A percentile compares a stretch with the other conserved stretches of the same genome.
Conservation (phyloP, 805 yeast genomes). For the Pichia paraexigua region DNA sequence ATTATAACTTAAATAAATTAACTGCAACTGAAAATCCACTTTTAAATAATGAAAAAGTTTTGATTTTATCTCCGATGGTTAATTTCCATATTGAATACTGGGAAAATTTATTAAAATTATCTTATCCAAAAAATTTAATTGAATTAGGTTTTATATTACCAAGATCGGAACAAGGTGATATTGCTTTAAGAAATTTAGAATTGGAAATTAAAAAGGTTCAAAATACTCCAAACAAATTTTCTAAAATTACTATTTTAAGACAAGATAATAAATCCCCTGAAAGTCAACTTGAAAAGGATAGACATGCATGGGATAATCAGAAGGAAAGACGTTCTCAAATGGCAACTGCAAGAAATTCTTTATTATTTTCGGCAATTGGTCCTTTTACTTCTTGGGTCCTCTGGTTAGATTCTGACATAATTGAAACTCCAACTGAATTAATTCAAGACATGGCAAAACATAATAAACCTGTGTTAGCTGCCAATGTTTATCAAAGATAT, state of each 20-base stretch:
- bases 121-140: conserved; percentile 77
- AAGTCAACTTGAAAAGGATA: conserved; percentile 72
- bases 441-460: conserved; percentile 83
- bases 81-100: conserved; percentile 81
- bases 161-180: conserved; percentile 71
- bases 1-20: conserved; percentile 75
- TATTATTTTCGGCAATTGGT: conserved; percentile 79
- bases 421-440: conserved; percentile 77
- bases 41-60: conserved; percentile 69
- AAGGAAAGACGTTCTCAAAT: conserved; percentile 82
- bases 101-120: conserved; percentile 66
- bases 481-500: conserved; percentile 88
- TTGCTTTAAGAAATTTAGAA: conserved; percentile 64
- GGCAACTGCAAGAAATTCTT: conserved; percentile 92
- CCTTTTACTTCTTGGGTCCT: conserved; percentile 92
- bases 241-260: conserved; percentile 79
- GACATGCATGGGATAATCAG: conserved; percentile 83
- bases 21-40: conserved; percentile 66
- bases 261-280: conserved; percentile 79
- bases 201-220: conserved; percentile 67
- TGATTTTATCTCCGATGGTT: conserved; percentile 86
- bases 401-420: conserved; percentile 93
- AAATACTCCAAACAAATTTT: conserved; percentile 55
- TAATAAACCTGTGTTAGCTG: conserved; percentile 80
- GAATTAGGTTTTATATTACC: conserved; percentile 93